Conservation (phyloP, 306 rosid genomes). For the Hippophae gyantsensis region DNA sequence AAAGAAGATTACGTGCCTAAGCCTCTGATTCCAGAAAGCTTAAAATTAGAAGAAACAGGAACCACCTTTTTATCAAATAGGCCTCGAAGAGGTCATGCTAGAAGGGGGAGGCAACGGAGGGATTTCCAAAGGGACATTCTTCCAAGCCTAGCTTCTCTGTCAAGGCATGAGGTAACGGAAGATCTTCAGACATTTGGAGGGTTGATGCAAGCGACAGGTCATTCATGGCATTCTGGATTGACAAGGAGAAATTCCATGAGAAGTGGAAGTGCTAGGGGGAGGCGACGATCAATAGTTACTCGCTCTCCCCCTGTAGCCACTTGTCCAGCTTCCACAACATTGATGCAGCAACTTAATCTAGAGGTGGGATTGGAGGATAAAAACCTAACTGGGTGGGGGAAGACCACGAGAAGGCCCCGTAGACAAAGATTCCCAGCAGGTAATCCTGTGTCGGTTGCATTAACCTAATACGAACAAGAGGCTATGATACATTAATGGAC, state of each 20-base stretch:
- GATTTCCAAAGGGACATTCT: constrained; percentile 98
- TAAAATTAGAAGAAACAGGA: constrained; percentile 61
- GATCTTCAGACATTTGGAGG: constrained; percentile 96
- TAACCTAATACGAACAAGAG: constrained; percentile 40
- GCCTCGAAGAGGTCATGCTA: constrained; percentile 67
- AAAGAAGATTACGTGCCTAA: constrained; percentile 87
- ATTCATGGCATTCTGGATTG: constrained; percentile 70
- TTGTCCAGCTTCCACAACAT: constrained; percentile 35
- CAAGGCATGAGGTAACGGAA: constrained; percentile 94
- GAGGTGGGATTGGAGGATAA: constrained; percentile 79
- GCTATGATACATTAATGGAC: constrained; percentile 28
- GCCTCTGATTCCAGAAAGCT: constrained; percentile 70
- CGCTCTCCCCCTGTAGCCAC: constrained; percentile 35
- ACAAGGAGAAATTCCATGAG: constrained; percentile 73
- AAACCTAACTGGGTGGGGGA: constrained; percentile 96
- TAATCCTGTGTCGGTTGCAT: constrained; percentile 47
- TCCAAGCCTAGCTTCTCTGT: constrained; percentile 75
- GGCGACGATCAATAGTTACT: constrained; percentile 44
- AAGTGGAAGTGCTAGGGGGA: constrained; percentile 73
- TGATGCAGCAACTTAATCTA: constrained; percentile 52
- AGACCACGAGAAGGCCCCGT: constrained; percentile 88
- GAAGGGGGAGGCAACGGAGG: constrained; percentile 91
- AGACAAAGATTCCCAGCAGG: constrained; percentile 83
- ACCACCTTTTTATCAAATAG: constrained; percentile 35
- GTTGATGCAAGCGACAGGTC: constrained; percentile 80